Percentiles rank a stretch among this genome's conserved stretches.
Evolutionary conservation across 192 early-diverging fungal genomes (phyloP).

Genomic region (Coemansia aciculifera): DNA sequence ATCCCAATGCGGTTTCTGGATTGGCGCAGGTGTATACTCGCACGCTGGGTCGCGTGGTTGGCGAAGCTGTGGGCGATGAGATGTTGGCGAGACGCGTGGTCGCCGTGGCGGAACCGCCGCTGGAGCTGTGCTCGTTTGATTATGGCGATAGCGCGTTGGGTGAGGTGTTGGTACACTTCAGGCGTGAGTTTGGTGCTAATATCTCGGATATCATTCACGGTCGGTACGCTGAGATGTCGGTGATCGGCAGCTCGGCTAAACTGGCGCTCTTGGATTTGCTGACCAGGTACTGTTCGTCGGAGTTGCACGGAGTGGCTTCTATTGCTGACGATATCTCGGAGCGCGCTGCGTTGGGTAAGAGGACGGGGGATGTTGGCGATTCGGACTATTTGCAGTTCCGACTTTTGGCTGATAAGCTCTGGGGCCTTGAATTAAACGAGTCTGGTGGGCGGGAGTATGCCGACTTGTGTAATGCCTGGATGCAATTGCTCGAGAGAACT

Average conservation of each 20-base stretch:
- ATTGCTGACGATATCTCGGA: constrained; percentile 25
- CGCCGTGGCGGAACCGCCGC: constrained; percentile 19
- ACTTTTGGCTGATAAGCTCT: constrained; percentile 31
- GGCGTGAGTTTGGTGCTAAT: constrained; percentile 7
- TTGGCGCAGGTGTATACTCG: constrained; percentile 18
- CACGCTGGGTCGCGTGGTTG: background rate
- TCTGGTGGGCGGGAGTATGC: background rate
- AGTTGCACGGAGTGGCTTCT: constrained; percentile 12
- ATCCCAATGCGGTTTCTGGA: background rate
- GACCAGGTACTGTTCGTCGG: constrained; percentile 7
- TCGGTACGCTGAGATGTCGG: background rate
- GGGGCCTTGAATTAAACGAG: constrained; percentile 9
- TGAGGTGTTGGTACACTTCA: constrained; percentile 5
- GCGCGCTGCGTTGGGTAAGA: background rate
- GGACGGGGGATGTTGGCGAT: background rate
- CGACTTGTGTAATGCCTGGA: constrained; percentile 5
- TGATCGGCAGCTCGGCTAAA: constrained; percentile 5
- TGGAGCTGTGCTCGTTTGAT: constrained; percentile 29
- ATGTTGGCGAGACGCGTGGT: constrained; percentile 6
- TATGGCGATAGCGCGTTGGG: constrained; percentile 32
- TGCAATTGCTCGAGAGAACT: constrained; percentile 7
- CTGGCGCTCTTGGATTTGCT: constrained; percentile 18
- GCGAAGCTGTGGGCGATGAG: background rate
- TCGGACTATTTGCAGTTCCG: constrained; percentile 21
- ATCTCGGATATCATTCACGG: constrained; percentile 4